Base-by-base conservation (phyloP, 805 yeast species). In the Metahyphopichia silvanorum region DNA sequence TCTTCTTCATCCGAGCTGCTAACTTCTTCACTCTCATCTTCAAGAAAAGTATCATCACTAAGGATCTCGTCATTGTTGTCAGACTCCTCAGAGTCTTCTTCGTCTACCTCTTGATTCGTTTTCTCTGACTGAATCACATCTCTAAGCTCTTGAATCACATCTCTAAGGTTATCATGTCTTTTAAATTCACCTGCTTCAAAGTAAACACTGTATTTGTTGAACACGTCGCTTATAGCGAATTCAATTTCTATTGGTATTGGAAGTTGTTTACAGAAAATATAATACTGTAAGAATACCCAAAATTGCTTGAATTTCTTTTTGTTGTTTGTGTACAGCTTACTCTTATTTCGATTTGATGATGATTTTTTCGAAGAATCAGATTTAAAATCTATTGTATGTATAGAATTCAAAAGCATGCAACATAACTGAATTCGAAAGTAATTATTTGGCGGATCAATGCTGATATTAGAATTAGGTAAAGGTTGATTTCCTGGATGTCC, bases 401-500 rank as follows among this genome's bases (percentile, higher is more conserved):
- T 25, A 6, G 50, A 31, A 16, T 29, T 44, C 21, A 63, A 44
- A 19, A 63, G 32, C 15, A 46, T 34, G 27, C 69, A 60, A 29
- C 60, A 52, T 49, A 88, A 56, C 24, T 77, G 77, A 22, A 86
- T 62, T 36, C 96, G 68, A 55, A 86, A 86, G 49, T 79, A 85
- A 46, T 85, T 79, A 44, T 78, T 73, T 0, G 81, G 79, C 9
- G 60, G 60, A 57, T 88, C 96, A n/a, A 71, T 32, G 12, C 60
- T 71, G 19, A 67, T 60, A 3, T 49, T 25, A 10, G 11, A 15
- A 4, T 35, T 42, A 1, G 94, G 89, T n/a, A 56, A 45, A 3
- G 70, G 71, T 31, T 70, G 70, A 33, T 76, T 76, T 36, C 68
- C 63, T 0, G 72, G 70, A 60, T 85, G 81, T 0, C 95, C 95